Base-by-base conservation (phyloP, 106 monocot species). In the Iris macrosiphon region DNA sequence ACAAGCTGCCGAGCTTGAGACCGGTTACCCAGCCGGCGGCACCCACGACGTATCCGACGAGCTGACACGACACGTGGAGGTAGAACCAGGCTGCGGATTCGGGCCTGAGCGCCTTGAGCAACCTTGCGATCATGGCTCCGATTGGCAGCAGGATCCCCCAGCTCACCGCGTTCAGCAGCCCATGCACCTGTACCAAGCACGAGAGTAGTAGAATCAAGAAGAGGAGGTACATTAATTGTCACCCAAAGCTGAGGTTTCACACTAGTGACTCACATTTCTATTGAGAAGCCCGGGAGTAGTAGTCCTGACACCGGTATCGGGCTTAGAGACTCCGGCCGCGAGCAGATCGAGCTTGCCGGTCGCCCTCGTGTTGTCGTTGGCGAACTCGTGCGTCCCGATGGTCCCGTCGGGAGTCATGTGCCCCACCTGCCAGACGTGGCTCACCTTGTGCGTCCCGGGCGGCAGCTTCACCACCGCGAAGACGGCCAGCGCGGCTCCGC, bases 361-460 rank as follows among this genome's bases (percentile, higher is more conserved):
- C 3, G 87, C 28, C 11, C 20, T 21, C 16, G 78, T 23, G 43
- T 88, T 88, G 8, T 58, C 82, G 1, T 27, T 6, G 2, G 0
- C 33, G 23, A 71, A 53, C 8, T 48, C 54, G 56, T 88, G 87
- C 55, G 26, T 48, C n/a, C 3, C 57, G 2, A 74, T 71, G 10
- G 31, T 32, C 18, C 60, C 75, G 0, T 23, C 48, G 2, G 46
- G 26, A 3, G 72, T 52, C 10, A 42, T 13, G 27, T 74, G 14
- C 13, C 78, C 81, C 13, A 75, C 74, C 75, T 88, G 87, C 78
- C 82, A 88, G 12, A 79, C 75, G 19, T 88, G 87, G 61, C 54
- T 79, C 23, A 88, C 67, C 61, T 1, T 51, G 55, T 32, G 52
- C 57, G 37, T 50, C 17, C 64, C 70, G 2, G 9, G 13, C 27